These are phyloP conservation scores for Uncinocarpus reesii DNA, from an alignment of 2,329 filamentous ascomycete genomes.

Conservation along the genomic window DNA sequence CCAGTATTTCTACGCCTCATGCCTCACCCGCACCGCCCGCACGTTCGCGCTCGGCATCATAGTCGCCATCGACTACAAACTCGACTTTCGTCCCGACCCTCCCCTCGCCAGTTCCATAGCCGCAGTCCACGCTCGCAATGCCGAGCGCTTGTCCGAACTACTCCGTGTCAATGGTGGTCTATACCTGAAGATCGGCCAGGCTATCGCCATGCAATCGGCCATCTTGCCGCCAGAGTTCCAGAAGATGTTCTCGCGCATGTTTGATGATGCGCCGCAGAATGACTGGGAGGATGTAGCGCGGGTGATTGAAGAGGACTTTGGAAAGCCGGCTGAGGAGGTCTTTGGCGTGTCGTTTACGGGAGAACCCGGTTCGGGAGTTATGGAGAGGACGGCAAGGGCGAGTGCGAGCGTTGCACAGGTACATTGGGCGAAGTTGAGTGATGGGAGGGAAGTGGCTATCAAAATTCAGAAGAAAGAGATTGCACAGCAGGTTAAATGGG, in stretches of 20 bases:
- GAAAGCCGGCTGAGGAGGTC: slow-evolving; percentile 72
- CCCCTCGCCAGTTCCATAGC: slow-evolving; percentile 61
- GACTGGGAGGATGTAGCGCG: slow-evolving; percentile 73
- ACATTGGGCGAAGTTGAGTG: slow-evolving; percentile 77
- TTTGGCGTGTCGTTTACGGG: slow-evolving; percentile 78
- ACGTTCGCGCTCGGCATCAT: slow-evolving; percentile 72
- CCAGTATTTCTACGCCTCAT: slow-evolving; percentile 64
- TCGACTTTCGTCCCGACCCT: slow-evolving; percentile 82
- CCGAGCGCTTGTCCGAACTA: slow-evolving; percentile 69
- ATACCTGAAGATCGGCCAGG: slow-evolving; percentile 96
- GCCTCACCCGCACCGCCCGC: slow-evolving; percentile 63
- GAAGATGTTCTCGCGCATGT: slow-evolving; percentile 92
- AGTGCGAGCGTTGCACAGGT: slow-evolving; percentile 94
- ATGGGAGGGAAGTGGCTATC: slow-evolving; percentile 84
- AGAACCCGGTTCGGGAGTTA: slow-evolving; percentile 52
- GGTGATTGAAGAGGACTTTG: slow-evolving; percentile 83
- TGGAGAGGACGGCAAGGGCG: slow-evolving; percentile 59
- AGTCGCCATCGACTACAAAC: slow-evolving; percentile 85
- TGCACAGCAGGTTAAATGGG: slow-evolving; percentile 79
- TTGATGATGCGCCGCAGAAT: slow-evolving; percentile 94
- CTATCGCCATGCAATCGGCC: slow-evolving; percentile 95
- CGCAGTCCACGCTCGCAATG: slow-evolving; percentile 73
- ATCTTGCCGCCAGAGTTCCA: slow-evolving; percentile 90
- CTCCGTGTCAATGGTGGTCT: slow-evolving; percentile 79
- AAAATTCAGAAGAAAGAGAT: slow-evolving; percentile 98